Conservation (phyloP, 2,329 filamentous ascomycete genomes). For the Talaromyces atroroseus region DNA sequence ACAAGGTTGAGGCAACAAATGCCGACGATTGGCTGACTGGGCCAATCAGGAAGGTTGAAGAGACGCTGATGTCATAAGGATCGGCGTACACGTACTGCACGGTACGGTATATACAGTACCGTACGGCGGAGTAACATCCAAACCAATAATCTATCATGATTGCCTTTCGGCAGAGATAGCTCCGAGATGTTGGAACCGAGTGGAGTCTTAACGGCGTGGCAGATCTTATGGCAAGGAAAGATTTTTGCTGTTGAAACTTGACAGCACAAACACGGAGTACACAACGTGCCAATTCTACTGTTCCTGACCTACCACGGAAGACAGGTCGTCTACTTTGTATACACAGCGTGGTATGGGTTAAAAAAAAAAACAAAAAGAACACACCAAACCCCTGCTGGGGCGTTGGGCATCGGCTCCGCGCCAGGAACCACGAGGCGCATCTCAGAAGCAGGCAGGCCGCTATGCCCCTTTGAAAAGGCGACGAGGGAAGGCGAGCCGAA, state of each 20-base stretch:
- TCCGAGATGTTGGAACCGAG: slow-evolving; percentile 9
- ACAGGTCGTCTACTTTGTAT: too few species aligned
- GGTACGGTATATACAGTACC: background rate
- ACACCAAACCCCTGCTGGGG: too few species aligned
- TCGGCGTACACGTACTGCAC: background rate
- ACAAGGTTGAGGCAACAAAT: background rate
- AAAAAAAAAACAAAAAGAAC: too few species aligned
- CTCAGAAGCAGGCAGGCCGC: background rate
- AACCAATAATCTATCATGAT: background rate
- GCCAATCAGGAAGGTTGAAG: background rate
- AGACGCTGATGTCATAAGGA: background rate
- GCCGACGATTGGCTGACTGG: background rate
- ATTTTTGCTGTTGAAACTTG: background rate
- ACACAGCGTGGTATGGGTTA: too few species aligned
- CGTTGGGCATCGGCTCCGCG: background rate
- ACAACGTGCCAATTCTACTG: too few species aligned
- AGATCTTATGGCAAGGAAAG: background rate
- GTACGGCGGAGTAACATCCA: background rate
- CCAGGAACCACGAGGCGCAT: background rate
- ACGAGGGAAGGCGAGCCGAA: background rate
- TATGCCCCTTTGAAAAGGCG: background rate
- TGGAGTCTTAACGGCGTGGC: slow-evolving; percentile 11
- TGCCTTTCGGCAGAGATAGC: slow-evolving; percentile 1
- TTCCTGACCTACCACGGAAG: too few species aligned
- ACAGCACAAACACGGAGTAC: background rate